Evolutionary conservation across 306 rosid genomes (phyloP), one percentile per base, ranked within the genome.

Genomic region (Gillenia trifoliata): DNA sequence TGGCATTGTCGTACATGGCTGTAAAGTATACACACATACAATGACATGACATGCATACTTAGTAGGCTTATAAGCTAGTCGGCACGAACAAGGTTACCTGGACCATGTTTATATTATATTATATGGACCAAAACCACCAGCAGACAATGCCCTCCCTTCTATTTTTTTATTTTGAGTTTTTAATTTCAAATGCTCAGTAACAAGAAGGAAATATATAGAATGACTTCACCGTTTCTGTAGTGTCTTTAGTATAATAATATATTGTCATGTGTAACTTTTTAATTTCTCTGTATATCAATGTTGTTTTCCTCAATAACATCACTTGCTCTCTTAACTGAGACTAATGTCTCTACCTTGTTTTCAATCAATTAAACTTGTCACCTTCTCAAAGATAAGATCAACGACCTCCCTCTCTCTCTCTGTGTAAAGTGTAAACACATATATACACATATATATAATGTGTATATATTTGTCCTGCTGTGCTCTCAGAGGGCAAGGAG

Each of bases 141-240:
- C 74, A 50, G 71, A 71, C 81, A 71, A 71, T 0, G 47, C 6
- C 54, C 11, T 59, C 6, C 54, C 11, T 59, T 71, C 72, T 77
- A 63, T 50, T 26, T 52, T 23, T 23, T 11, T 11, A 45, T 34
- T 34, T 8, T 34, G 5, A 34, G 5, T 34, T 34, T 34, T 34
- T 34, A 34, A 34, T 34, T 34, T 34, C 38, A 34, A 34, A 34
- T 34, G 38, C 38, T 34, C 38, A 34, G 6, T 34, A 34, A 34
- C 38, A 8, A 6, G 38, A 34, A 6, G 38, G 6, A 34, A 34
- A 34, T 34, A 34, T 34, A 34, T 6, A 34, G 38, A 34, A 34
- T 34, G 38, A 34, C 38, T 34, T 34, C 1, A 8, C 38, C 5
- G 38, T 34, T 34, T 5, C 5, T 34, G 38, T 34, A 8, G 8